These are phyloP conservation scores for Yamadazyma aaseri DNA, from an alignment of 1,139 yeast genomes.

Conservation along the genomic window DNA sequence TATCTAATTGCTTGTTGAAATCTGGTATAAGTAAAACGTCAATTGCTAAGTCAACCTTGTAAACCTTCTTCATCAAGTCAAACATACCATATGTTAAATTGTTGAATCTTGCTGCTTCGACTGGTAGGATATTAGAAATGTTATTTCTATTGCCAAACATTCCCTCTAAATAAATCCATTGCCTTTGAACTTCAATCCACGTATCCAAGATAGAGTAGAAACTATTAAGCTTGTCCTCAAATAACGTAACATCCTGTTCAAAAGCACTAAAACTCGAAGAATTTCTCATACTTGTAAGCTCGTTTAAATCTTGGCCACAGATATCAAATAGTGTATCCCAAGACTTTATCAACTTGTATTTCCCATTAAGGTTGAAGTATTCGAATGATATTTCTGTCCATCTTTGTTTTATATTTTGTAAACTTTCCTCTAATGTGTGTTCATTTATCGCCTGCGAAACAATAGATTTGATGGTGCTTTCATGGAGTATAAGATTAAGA, in stretches of 20 bases:
- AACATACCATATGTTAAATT: slow-evolving; percentile 64
- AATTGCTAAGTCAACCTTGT: slow-evolving; percentile 51
- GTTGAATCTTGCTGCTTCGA: slow-evolving; percentile 68
- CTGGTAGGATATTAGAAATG: slow-evolving; percentile 61
- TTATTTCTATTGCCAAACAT: slow-evolving; percentile 63
- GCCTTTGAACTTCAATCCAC: slow-evolving; percentile 87
- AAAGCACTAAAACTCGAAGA: slow-evolving; percentile 65
- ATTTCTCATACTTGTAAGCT: slow-evolving; percentile 67
- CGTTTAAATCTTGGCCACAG: slow-evolving; percentile 59
- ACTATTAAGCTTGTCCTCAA: slow-evolving; percentile 57
- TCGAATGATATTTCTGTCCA: slow-evolving; percentile 57
- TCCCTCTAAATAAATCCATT: slow-evolving; percentile 85
- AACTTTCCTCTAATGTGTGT: slow-evolving; percentile 57
- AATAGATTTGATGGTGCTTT: slow-evolving; percentile 45
- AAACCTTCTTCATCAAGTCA: slow-evolving; percentile 49
- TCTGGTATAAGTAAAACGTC: slow-evolving; percentile 59
- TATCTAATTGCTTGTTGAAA: slow-evolving; percentile 46
- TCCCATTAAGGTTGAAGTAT: slow-evolving; percentile 52
- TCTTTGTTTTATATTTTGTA: slow-evolving; percentile 42
- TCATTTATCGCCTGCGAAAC: slow-evolving; percentile 75
- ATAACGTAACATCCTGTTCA: slow-evolving; percentile 53
- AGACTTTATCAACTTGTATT: slow-evolving; percentile 58
- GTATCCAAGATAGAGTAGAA: slow-evolving; percentile 56
- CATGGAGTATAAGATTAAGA: slow-evolving; percentile 50
- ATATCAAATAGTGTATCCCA: slow-evolving; percentile 67